Percentiles rank a stretch among this genome's conserved stretches.
These are phyloP conservation scores for Suillus lakei DNA, from an alignment of 768 basidiomycete genomes.

Conservation along the genomic window DNA sequence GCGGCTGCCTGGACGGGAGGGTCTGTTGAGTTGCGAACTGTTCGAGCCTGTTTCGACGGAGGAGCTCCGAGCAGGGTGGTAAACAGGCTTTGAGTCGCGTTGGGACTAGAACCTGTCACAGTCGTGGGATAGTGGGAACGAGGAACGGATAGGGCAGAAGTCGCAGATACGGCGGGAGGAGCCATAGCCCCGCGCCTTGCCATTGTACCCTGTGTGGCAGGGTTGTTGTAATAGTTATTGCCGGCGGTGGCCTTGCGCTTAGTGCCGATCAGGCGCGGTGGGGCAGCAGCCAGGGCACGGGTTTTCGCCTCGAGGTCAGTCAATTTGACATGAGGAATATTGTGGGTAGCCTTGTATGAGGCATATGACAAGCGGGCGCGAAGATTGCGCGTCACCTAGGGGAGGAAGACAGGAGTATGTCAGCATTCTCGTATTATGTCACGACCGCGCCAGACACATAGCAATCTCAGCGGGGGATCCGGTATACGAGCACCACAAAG, in stretches of 20 bases:
- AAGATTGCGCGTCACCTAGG: slow-evolving; percentile 79
- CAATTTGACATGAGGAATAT: slow-evolving; percentile 66
- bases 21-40: slow-evolving; percentile 75
- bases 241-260: slow-evolving; percentile 54
- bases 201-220: slow-evolving; percentile 50
- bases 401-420: slow-evolving; percentile 34
- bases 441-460: slow-evolving; percentile 15
- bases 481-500: slow-evolving; percentile 9
- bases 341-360: slow-evolving; percentile 81
- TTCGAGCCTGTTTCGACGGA: slow-evolving; percentile 75
- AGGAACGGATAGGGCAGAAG: slow-evolving; percentile 36
- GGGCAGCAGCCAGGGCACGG: slow-evolving; percentile 46
- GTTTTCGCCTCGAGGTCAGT: slow-evolving; percentile 74
- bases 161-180: slow-evolving; percentile 38
- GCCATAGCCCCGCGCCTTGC: slow-evolving; percentile 50
- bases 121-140: slow-evolving; percentile 49
- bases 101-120: slow-evolving; percentile 39
- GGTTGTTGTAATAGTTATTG: slow-evolving; percentile 55
- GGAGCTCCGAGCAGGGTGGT: slow-evolving; percentile 78
- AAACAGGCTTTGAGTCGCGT: slow-evolving; percentile 65
- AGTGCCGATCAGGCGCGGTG: slow-evolving; percentile 58
- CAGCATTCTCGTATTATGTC: slow-evolving; percentile 17
- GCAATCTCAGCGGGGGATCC: slow-evolving; percentile 14
- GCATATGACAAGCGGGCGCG: slow-evolving; percentile 84
- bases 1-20: slow-evolving; percentile 62